A percentile compares a stretch with the other conserved stretches of the same genome.
Evolutionary conservation across 2,329 filamentous ascomycete genomes (phyloP).

Genomic region (Pyrenophora seminiperda): DNA sequence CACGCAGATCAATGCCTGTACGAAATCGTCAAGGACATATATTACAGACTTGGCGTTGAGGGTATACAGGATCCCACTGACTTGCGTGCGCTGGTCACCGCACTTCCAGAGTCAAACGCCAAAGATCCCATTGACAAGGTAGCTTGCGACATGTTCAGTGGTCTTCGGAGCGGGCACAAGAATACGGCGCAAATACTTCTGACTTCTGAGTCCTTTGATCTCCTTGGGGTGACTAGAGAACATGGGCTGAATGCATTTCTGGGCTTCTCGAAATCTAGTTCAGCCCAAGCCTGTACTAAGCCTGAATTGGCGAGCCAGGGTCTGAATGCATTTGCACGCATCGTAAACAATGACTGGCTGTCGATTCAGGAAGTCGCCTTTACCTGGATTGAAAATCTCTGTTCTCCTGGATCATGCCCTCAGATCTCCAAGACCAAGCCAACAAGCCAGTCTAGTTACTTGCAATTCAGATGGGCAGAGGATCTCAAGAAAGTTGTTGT

Average conservation of each 20-base stretch:
- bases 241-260: constrained; percentile 61
- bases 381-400: constrained; percentile 58
- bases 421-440: constrained; percentile 11
- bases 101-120: constrained; percentile 15
- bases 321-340: constrained; percentile 49
- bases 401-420: constrained; percentile 50
- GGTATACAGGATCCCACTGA: constrained; percentile 51
- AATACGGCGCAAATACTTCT: constrained; percentile 55
- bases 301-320: constrained; percentile 49
- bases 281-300: constrained; percentile 48
- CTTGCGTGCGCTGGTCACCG: constrained; percentile 37
- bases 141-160: constrained; percentile 51
- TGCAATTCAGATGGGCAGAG: constrained; percentile 60
- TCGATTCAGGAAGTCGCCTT: constrained; percentile 59
- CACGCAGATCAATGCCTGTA: constrained; percentile 65
- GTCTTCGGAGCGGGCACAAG: constrained; percentile 44
- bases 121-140: constrained; percentile 39
- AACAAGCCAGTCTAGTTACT: constrained; percentile 55
- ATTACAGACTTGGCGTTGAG: constrained; percentile 58
- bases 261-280: constrained; percentile 59
- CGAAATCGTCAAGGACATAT: constrained; percentile 58
- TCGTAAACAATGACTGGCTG: constrained; percentile 55
- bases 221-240: constrained; percentile 56
- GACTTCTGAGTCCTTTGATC: constrained; percentile 56
- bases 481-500: constrained; percentile 61